Evolutionary conservation across 2,329 filamentous ascomycete species (phyloP), one percentile per base, ranked within the genome.

Genomic region (Harringtonia lauricola): DNA sequence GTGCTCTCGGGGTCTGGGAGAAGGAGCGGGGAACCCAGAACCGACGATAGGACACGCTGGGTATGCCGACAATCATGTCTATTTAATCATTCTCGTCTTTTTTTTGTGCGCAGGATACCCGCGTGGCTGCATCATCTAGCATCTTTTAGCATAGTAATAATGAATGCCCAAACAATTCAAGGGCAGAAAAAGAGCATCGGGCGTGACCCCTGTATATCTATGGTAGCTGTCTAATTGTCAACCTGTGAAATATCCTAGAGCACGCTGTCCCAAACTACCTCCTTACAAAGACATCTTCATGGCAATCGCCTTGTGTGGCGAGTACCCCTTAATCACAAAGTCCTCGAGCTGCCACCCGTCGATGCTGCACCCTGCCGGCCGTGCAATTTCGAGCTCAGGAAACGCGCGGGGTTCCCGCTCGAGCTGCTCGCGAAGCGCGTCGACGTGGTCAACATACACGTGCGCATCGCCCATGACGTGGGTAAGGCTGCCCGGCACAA

Each of bases 391-490:
- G 46, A 98, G 59, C 39, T 76, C 77, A 0, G 92, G 92, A 53
- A 96, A 96, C 0, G 77, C 73, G 12, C 79, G 74, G 22, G 92
- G 92, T 58, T 89, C 83, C 8, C 92, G 71, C 58, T 78, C 74
- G 29, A 96, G 59, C 65, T 98, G 92, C 44, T 78, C 73, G 57
- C 83, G 75, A 46, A 98, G 68, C 13, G 92, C 89, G 43, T 94
- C 88, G 8, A 94, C 76, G 60, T 98, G 92, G 60, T 98, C 90
- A 8, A 83, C 65, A 63, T 98, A 98, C 2, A 98, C 82, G 63
- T 98, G 92, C n/a, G 90, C 87, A 62, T 98, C 92, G 14, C 92
- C 92, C 88, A 98, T 94, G 39, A 88, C 88, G 63, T 96, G 92
- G 33, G 88, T 92, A 49, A 98, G 72, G 41, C 78, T 90, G 0